These are phyloP conservation scores for Mangifera indica DNA, from an alignment of 345 rosid genomes.

Conservation along the genomic window DNA sequence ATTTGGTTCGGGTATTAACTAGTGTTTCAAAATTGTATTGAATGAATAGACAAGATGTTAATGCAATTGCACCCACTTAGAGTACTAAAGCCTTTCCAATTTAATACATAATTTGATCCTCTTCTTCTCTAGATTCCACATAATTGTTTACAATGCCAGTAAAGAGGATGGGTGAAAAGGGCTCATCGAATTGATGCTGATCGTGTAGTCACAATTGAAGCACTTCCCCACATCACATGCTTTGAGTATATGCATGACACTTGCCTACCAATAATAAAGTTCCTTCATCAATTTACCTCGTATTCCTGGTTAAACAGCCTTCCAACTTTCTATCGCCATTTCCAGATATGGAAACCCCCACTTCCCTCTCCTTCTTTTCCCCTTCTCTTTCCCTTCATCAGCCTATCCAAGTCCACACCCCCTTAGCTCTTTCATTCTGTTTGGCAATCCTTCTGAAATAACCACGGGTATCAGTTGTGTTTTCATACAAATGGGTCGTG, in stretches of 20 bases:
- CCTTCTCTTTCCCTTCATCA: slow-evolving; percentile 10
- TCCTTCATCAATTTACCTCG: background rate
- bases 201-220: background rate
- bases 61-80: too few relatives aligned
- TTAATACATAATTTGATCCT: too few relatives aligned
- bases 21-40: too few relatives aligned
- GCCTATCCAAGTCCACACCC: background rate
- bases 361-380: background rate
- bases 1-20: too few relatives aligned
- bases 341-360: background rate
- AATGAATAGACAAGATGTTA: too few relatives aligned
- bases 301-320: too few relatives aligned
- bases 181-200: background rate
- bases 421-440: slow-evolving; percentile 5
- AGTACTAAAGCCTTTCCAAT: too few relatives aligned
- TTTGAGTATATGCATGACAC: background rate
- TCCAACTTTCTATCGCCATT: too few relatives aligned
- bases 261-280: background rate
- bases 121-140: background rate
- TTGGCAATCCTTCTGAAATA: background rate
- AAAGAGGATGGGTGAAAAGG: background rate
- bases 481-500: slow-evolving; percentile 43
- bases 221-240: slow-evolving; percentile 12
- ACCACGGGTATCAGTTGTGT: too few relatives aligned
- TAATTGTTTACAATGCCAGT: background rate